These are phyloP conservation scores for Erythrophleum fordii DNA, from an alignment of 306 rosid genomes.

Conservation along the genomic window DNA sequence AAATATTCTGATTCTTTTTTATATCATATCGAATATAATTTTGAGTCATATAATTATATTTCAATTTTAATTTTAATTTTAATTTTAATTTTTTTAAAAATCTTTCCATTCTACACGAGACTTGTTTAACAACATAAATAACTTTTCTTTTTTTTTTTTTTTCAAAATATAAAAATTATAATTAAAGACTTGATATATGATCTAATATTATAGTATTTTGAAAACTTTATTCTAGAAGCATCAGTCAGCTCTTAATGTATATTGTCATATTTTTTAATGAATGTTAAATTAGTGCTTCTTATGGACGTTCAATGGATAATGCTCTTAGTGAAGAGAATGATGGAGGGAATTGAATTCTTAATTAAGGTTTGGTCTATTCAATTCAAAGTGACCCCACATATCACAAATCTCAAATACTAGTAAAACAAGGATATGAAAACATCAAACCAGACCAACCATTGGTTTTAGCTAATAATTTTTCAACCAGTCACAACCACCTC, in stretches of 20 bases:
- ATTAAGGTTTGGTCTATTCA: not conserved
- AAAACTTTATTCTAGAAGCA: not conserved
- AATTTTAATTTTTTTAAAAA: too few relatives aligned
- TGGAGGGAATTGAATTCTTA: not conserved
- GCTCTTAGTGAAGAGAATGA: not conserved
- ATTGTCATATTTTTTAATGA: not conserved
- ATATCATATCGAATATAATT: too few relatives aligned
- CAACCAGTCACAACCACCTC: not conserved
- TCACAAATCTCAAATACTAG: not conserved
- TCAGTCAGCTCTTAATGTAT: not conserved
- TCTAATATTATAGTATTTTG: not conserved
- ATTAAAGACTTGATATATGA: not conserved
- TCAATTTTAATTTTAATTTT: too few relatives aligned
- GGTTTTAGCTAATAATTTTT: not conserved
- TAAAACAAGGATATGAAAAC: not conserved
- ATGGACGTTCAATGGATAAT: not conserved
- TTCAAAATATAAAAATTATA: not conserved
- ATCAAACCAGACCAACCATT: not conserved
- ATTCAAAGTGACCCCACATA: conserved; percentile 1
- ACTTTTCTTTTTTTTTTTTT: not conserved
- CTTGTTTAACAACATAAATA: not conserved
- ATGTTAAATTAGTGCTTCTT: not conserved
- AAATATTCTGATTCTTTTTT: too few relatives aligned
- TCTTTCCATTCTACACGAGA: too few relatives aligned
- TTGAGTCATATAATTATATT: too few relatives aligned